A percentile compares a stretch with the other conserved stretches of the same genome.
These are phyloP conservation scores for Bryum argenteum DNA, from an alignment of 225 moss, liverwort and hornwort species.

Conservation along the genomic window DNA sequence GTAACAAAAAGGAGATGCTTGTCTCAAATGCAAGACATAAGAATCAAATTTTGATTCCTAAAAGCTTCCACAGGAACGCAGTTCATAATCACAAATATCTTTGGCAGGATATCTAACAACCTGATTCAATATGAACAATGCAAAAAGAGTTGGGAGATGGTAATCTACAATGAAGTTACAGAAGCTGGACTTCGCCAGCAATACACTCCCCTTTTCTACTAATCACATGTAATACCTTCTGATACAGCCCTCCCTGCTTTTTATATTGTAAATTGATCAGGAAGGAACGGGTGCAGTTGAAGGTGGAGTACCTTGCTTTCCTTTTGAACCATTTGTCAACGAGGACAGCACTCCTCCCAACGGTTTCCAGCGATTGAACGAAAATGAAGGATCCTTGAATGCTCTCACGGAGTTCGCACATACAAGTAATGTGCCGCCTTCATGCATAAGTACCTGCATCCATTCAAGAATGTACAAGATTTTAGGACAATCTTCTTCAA, in stretches of 20 bases:
- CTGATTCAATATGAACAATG: constrained; percentile 37
- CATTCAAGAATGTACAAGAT: too few species aligned
- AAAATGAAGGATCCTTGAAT: constrained; percentile 72
- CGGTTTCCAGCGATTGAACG: constrained; percentile 45
- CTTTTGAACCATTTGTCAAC: constrained; percentile 26
- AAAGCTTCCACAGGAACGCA: constrained; percentile 34
- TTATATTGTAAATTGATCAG: constrained; percentile 7
- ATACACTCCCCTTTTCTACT: constrained; percentile 6
- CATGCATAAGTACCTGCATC: constrained; percentile 91
- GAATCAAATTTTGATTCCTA: not conserved
- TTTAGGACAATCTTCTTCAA: too few species aligned
- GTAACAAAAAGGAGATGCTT: constrained; percentile 13
- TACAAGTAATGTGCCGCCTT: constrained; percentile 93
- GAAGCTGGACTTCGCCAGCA: constrained; percentile 14
- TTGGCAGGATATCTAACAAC: constrained; percentile 30
- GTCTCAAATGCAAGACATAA: constrained; percentile 24
- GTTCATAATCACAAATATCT: constrained; percentile 30
- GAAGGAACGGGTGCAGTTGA: constrained; percentile 34
- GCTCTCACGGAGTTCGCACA: constrained; percentile 94
- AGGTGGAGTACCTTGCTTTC: constrained; percentile 29
- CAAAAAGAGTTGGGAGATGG: constrained; percentile 19
- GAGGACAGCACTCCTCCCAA: constrained; percentile 38
- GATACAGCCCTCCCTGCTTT: too few species aligned
- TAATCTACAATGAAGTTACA: constrained; percentile 41
- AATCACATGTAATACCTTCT: constrained; percentile 27